phyloP scores from a whole-genome alignment of 2,329 filamentous ascomycete species.

The Tetracladium maxilliforme region DNA sequence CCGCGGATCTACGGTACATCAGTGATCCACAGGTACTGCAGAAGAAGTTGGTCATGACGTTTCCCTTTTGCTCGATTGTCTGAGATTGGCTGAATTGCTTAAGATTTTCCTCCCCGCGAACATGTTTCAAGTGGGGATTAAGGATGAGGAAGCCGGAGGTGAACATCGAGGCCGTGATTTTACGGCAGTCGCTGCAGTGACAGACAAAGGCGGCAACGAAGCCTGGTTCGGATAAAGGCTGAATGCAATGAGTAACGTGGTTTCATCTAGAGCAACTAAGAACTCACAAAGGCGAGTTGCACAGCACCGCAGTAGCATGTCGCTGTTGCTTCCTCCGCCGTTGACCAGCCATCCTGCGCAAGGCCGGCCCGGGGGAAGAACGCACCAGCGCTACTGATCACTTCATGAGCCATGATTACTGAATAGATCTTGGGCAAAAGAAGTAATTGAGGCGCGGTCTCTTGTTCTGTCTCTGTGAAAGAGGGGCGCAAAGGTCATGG shows the following conservation, averaged over 20 bases:
- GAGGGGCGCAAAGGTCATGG: too few relatives aligned
- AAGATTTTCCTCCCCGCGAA: constrained; percentile 35
- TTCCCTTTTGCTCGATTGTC: constrained; percentile 29
- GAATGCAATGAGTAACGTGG: too few relatives aligned
- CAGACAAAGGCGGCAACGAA: constrained; percentile 39
- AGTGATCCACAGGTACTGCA: constrained; percentile 43
- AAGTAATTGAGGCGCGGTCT: too few relatives aligned
- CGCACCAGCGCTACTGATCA: too few relatives aligned
- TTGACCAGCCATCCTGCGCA: constrained; percentile 27
- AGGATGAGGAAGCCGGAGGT: constrained; percentile 38
- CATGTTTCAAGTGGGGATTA: constrained; percentile 26
- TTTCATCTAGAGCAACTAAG: too few relatives aligned
- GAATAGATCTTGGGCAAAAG: too few relatives aligned
- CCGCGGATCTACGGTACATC: constrained; percentile 36
- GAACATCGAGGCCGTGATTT: constrained; percentile 48
- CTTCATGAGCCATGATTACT: too few relatives aligned
- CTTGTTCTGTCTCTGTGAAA: too few relatives aligned
- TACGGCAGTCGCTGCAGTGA: constrained; percentile 46
- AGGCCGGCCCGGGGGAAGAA: constrained; percentile 22
- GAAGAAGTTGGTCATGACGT: constrained; percentile 46
- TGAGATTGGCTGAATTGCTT: constrained; percentile 25
- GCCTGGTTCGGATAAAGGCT: too few relatives aligned
- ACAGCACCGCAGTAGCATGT: constrained; percentile 44
- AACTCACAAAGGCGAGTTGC: constrained; percentile 35
- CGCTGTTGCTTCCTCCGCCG: constrained; percentile 31